phyloP scores from a whole-genome alignment of 2,329 filamentous ascomycete species.

The Ophioceras dolichostomum region DNA sequence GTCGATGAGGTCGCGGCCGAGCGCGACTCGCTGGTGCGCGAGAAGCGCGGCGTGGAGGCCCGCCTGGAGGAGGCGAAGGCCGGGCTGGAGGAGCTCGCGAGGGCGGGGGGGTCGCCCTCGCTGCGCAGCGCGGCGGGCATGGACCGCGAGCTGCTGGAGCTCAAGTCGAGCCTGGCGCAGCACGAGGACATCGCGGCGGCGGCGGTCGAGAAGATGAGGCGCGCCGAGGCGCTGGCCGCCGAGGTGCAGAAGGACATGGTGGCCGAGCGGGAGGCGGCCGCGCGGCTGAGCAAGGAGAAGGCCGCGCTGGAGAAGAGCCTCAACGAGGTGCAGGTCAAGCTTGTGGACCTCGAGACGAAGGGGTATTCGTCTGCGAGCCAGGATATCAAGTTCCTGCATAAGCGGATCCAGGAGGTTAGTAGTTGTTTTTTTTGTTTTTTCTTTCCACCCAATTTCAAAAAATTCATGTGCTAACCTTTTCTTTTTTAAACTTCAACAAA shows the following conservation, averaged over 20 bases:
- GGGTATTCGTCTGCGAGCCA: conserved; percentile 90
- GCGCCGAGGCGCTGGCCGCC: conserved; percentile 72
- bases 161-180: conserved; percentile 80
- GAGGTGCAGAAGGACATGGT: conserved; percentile 92
- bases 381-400: conserved; percentile 89
- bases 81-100: conserved; percentile 76
- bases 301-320: conserved; percentile 77
- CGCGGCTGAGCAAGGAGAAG: conserved; percentile 80
- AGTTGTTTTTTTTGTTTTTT: conserved; percentile 4
- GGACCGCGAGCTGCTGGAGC: conserved; percentile 78
- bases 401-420: conserved; percentile 85
- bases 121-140: conserved; percentile 81
- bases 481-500: conserved; percentile 6
- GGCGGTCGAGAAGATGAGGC: conserved; percentile 93
- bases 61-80: conserved; percentile 79
- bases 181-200: conserved; percentile 88
- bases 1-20: conserved; percentile 81
- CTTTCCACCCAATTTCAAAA: background rate
- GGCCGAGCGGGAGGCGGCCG: conserved; percentile 69
- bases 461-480: no score
- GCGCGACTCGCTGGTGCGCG: conserved; percentile 70
- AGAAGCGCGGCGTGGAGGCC: conserved; percentile 81
- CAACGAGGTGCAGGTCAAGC: conserved; percentile 79
- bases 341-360: conserved; percentile 93
- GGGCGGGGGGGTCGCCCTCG: conserved; percentile 72